Evolutionary conservation across 2,329 filamentous ascomycete species (phyloP), one percentile per base, ranked within the genome.

Genomic region (Hypoxylon sp.): DNA sequence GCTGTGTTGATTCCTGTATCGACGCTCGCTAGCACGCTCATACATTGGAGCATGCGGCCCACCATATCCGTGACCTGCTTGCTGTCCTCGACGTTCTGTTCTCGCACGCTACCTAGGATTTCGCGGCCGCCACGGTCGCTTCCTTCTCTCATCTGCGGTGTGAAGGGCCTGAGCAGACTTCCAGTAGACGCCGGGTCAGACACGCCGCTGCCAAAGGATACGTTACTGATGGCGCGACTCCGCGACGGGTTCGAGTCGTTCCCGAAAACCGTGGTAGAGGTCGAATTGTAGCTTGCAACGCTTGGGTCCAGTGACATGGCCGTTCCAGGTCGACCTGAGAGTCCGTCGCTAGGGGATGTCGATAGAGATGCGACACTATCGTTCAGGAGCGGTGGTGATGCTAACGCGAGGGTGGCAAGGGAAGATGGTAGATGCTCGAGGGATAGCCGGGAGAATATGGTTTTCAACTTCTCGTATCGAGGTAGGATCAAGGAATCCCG

Each of bases 11-110:
- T 69, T 6, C 66, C 67, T 4, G 69, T 70, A 20, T 84, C 91
- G 11, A 97, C 88, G 69, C 90, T 91, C 2, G 93, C 92, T 22
- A 99, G 85, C 6, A 99, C 94, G 78, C 92, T 95, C 80, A 98
- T 91, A 80, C 96, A 99, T 82, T 99, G 96, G 70, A 99, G 84
- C 93, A 99, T 97, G 56, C 95, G 86, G 0, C 94, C 96, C 0
- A 98, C 95, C 73, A 95, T 97, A 74, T 98, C 95, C 0, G 96
- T 97, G 60, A 98, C 90, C 77, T 96, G 90, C 77, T 93, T 88
- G 54, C 89, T 91, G 75, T 92, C 88, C 78, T 91, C 88, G 13
- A 89, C 82, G 76, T 89, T 89, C 75, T 89, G 86, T 75, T 90
- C 85, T 62, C 85, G 84, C 54, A 85, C 78, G 68, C 82, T 84